These are phyloP conservation scores for Salvia miltiorrhiza DNA, from an alignment of 257 asterid species.

Conservation along the genomic window DNA sequence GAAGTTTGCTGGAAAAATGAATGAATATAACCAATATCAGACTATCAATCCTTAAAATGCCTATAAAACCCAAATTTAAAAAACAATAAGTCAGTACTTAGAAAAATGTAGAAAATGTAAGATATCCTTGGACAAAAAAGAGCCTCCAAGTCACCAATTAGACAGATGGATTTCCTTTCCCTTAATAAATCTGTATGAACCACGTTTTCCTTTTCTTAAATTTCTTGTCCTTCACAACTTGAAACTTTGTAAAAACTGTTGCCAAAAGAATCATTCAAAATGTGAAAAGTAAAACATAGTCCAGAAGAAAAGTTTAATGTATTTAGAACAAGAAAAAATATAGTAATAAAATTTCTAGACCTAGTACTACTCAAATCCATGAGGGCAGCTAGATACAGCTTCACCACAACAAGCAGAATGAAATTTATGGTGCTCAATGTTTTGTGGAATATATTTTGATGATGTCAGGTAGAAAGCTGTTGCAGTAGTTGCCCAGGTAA, in stretches of 20 bases:
- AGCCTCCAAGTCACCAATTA: constrained; percentile 6
- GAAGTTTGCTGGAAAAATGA: neutral
- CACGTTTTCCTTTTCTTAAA: constrained; percentile 5
- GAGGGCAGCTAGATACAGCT: neutral
- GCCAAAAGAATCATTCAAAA: neutral
- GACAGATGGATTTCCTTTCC: neutral
- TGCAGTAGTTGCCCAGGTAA: neutral
- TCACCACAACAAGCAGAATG: constrained; percentile 1
- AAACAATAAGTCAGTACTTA: neutral
- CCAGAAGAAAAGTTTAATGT: too few relatives aligned
- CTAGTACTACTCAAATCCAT: neutral
- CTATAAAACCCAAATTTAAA: neutral
- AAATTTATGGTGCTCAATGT: neutral
- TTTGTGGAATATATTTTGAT: neutral
- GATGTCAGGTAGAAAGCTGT: neutral
- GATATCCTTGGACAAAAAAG: neutral
- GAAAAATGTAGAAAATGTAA: neutral
- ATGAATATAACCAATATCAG: neutral
- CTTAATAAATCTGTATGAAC: neutral
- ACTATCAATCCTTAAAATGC: neutral
- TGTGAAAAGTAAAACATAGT: neutral
- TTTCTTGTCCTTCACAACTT: constrained; percentile 1
- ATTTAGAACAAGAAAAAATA: too few relatives aligned
- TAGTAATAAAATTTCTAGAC: neutral
- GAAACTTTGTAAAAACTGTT: neutral